Percentiles rank a stretch among this genome's conserved stretches.
Conservation (phyloP, 106 monocot species). For the Agapanthus africanus region DNA sequence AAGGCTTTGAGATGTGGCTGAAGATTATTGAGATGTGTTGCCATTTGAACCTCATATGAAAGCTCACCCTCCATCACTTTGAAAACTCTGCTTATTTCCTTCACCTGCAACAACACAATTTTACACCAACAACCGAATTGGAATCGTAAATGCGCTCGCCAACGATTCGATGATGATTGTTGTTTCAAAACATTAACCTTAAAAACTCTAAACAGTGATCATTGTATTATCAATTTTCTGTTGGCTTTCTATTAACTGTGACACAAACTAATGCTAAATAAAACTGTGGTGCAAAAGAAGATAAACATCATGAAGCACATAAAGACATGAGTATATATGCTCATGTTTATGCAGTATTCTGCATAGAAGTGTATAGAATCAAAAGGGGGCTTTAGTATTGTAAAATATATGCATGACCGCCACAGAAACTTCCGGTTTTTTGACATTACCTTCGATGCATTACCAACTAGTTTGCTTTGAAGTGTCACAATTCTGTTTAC, state of each 20-base stretch:
- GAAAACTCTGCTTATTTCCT: constrained; percentile 55
- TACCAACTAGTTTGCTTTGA: constrained; percentile 75
- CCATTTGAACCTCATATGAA: constrained; percentile 84
- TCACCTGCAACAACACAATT: constrained; percentile 45
- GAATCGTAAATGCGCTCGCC: neutral
- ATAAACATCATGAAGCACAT: neutral
- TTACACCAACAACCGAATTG: neutral
- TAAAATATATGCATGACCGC: neutral
- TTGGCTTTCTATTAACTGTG: too few species aligned
- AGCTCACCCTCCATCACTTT: constrained; percentile 42
- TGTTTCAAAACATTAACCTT: too few species aligned
- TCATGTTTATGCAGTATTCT: neutral
- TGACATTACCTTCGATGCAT: constrained; percentile 78
- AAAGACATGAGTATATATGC: neutral
- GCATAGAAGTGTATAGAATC: neutral
- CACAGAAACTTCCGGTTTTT: neutral
- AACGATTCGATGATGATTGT: too few species aligned
- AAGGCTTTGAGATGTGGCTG: constrained; percentile 83
- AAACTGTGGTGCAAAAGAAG: neutral
- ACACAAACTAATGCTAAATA: too few species aligned
- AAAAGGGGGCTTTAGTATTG: neutral
- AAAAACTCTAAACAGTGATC: too few species aligned
- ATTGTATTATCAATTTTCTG: too few species aligned
- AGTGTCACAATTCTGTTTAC: constrained; percentile 52
- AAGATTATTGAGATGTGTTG: constrained; percentile 42